Conservation (phyloP, 176 grass and related monocot genomes). For the Aechmea fasciata region DNA sequence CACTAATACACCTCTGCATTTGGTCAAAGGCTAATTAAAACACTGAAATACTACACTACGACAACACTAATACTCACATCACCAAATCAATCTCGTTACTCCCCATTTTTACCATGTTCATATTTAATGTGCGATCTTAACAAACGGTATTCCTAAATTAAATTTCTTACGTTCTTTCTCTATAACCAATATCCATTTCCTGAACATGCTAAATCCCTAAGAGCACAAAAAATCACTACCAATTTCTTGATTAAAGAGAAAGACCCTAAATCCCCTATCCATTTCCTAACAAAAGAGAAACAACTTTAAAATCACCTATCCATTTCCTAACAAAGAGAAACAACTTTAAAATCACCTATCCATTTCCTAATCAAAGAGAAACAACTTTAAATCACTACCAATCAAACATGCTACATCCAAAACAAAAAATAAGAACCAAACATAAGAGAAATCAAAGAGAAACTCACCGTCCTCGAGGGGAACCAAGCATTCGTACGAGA, state of each 20-base stretch:
- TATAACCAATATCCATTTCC: not conserved
- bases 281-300: not conserved
- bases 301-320: not conserved
- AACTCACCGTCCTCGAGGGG: constrained; percentile 79
- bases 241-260: not conserved
- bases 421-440: not conserved
- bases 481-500: constrained; percentile 99
- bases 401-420: not conserved
- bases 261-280: not conserved
- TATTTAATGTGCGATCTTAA: too few relatives aligned
- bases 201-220: not conserved
- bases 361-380: not conserved
- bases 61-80: too few relatives aligned
- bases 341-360: not conserved
- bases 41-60: too few relatives aligned
- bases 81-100: too few relatives aligned
- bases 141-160: too few relatives aligned
- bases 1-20: too few relatives aligned
- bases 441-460: not conserved
- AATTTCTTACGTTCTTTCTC: not conserved
- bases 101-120: too few relatives aligned
- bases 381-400: not conserved
- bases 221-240: not conserved
- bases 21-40: too few relatives aligned
- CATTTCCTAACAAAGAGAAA: not conserved